Percentiles rank a stretch among this genome's conserved stretches.
Evolutionary conservation across 176 grass and related monocot species (phyloP).

Genomic region (Aegilops umbellulata): DNA sequence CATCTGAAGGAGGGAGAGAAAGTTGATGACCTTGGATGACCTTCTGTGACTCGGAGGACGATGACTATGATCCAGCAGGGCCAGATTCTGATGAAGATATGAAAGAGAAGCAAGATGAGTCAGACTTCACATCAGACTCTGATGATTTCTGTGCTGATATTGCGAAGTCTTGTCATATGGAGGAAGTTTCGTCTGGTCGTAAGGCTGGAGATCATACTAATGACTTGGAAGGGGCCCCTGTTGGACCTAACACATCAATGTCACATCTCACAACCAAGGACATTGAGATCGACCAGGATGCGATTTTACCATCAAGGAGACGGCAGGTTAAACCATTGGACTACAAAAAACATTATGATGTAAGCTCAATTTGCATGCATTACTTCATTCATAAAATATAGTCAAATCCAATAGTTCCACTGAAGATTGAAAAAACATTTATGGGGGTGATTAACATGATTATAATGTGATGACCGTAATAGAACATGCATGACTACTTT

Average conservation of each 20-base stretch:
- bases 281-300: slow-evolving; percentile 33
- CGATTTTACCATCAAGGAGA: slow-evolving; percentile 40
- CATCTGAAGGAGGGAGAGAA: slow-evolving; percentile 34
- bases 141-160: slow-evolving; percentile 85
- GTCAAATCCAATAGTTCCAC: background rate
- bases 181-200: slow-evolving; percentile 38
- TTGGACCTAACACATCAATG: slow-evolving; percentile 7
- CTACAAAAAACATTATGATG: slow-evolving; percentile 78
- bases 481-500: background rate
- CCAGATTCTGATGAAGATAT: slow-evolving; percentile 37
- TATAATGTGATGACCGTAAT: background rate
- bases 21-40: slow-evolving; percentile 49
- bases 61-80: slow-evolving; percentile 68
- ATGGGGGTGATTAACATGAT: background rate
- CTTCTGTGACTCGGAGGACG: slow-evolving; percentile 78
- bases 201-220: background rate
- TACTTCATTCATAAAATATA: slow-evolving; percentile 16
- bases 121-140: slow-evolving; percentile 82
- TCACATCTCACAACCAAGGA: slow-evolving; percentile 5
- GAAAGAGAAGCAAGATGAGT: slow-evolving; percentile 48
- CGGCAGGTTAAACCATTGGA: slow-evolving; percentile 49
- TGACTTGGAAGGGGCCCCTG: slow-evolving; percentile 16
- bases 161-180: slow-evolving; percentile 36
- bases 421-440: background rate
- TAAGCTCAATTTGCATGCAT: slow-evolving; percentile 37